Conservation (phyloP, 2,329 filamentous ascomycete genomes). For the Ramularia collo-cygni region DNA sequence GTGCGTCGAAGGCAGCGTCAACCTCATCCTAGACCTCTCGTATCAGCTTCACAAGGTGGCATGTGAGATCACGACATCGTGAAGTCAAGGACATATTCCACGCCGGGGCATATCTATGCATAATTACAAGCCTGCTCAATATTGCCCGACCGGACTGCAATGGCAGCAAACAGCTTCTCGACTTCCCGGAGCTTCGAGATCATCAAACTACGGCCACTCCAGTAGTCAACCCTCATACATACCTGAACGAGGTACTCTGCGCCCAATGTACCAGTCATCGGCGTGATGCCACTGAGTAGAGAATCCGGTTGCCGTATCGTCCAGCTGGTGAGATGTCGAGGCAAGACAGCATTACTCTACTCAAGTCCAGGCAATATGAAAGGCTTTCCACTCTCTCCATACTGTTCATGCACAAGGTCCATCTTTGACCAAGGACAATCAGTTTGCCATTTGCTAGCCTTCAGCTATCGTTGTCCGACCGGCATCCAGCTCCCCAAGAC, state of each 20-base stretch:
- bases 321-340: conserved; percentile 9
- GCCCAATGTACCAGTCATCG: conserved; percentile 7
- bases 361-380: conserved; percentile 8
- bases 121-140: background rate
- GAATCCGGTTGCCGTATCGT: conserved; percentile 8
- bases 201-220: no score
- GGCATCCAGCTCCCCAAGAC: background rate
- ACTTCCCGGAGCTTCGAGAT: conserved; percentile 3
- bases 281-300: conserved; percentile 7
- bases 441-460: conserved; percentile 6
- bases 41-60: conserved; percentile 9
- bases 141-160: no score
- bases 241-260: conserved; percentile 8
- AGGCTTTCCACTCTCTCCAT: conserved; percentile 4
- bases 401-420: background rate
- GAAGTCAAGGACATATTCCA: conserved; percentile 9
- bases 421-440: background rate
- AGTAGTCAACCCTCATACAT: background rate
- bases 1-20: conserved; percentile 2
- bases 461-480: conserved; percentile 4
- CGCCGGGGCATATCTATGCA: conserved; percentile 1
- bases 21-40: conserved; percentile 12
- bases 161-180: conserved; percentile 2
- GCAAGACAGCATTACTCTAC: conserved; percentile 12
- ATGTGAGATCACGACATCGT: conserved; percentile 12